A percentile compares a stretch with the other conserved stretches of the same genome.
Conservation (phyloP, 441 rosid species). For the Kokia cookei region DNA sequence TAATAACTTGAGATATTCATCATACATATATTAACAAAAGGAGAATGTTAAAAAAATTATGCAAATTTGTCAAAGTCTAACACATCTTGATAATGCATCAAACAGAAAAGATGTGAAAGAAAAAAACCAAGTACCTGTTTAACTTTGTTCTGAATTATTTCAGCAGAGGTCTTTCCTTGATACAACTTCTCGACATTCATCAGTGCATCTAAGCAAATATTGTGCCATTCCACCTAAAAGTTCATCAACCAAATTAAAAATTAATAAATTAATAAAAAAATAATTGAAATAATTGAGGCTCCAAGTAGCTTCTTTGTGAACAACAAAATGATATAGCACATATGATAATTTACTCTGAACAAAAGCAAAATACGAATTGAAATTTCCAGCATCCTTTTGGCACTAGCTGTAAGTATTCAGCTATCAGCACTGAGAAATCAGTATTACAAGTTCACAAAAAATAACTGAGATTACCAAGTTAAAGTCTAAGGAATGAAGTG, state of each 20-base stretch:
- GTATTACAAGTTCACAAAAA: not conserved
- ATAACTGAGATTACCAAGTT: not conserved
- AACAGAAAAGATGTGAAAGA: not conserved
- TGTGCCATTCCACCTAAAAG: slow-evolving; percentile 83
- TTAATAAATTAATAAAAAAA: not conserved
- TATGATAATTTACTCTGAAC: not conserved
- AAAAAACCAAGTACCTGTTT: slow-evolving; percentile 50
- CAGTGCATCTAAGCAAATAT: slow-evolving; percentile 64
- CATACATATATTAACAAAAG: slow-evolving; percentile 11
- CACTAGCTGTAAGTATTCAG: not conserved
- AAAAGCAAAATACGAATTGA: not conserved
- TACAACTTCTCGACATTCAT: slow-evolving; percentile 61
- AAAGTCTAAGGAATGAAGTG: not conserved
- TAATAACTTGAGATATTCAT: slow-evolving; percentile 43
- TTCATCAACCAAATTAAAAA: slow-evolving; percentile 9
- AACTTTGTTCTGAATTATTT: slow-evolving; percentile 70
- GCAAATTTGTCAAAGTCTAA: slow-evolving; percentile 4
- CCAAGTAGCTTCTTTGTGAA: slow-evolving; percentile 1
- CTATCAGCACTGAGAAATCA: not conserved
- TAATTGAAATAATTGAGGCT: not conserved
- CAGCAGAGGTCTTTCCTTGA: slow-evolving; percentile 64
- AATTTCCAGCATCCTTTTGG: not conserved
- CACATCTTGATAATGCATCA: not conserved
- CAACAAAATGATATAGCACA: not conserved
- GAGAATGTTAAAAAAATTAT: slow-evolving; percentile 4